A percentile compares a stretch with the other conserved stretches of the same genome.
Conservation (phyloP, 371 early-diverging fungal species). For the Actinomortierella wolfii region DNA sequence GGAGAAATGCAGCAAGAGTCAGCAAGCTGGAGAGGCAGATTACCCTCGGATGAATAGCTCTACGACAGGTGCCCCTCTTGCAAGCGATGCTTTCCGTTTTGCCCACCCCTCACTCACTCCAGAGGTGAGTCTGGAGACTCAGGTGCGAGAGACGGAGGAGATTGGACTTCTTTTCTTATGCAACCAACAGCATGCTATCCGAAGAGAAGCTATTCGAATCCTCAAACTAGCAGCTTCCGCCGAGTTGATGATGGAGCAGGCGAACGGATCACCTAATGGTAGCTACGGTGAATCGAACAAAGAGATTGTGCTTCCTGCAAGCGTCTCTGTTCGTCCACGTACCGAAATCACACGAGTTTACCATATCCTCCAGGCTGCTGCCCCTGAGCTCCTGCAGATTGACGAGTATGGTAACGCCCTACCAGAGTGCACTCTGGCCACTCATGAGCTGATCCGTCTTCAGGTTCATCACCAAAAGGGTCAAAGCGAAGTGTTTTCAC, state of each 20-base stretch:
- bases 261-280: background rate
- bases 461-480: conserved; percentile 58
- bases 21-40: conserved; percentile 6
- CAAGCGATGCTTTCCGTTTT: conserved; percentile 20
- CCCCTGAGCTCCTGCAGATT: conserved; percentile 57
- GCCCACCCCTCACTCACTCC: conserved; percentile 39
- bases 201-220: conserved; percentile 63
- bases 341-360: conserved; percentile 46
- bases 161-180: conserved; percentile 78
- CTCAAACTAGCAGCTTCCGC: conserved; percentile 58
- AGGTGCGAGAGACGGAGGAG: conserved; percentile 76
- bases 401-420: conserved; percentile 55
- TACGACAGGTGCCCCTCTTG: conserved; percentile 1
- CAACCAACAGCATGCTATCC: conserved; percentile 59
- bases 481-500: conserved; percentile 43
- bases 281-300: conserved; percentile 7
- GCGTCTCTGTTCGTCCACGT: conserved; percentile 29
- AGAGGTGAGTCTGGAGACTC: conserved; percentile 49
- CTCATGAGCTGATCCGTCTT: conserved; percentile 52
- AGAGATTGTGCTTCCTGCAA: conserved; percentile 25
- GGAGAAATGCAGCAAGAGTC: conserved; percentile 44
- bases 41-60: background rate
- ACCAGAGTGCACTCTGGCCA: conserved; percentile 50
- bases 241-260: conserved; percentile 48
- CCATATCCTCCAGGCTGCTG: conserved; percentile 51